Conservation (phyloP, 305 asterid species). For the Euphrasia arctica region DNA sequence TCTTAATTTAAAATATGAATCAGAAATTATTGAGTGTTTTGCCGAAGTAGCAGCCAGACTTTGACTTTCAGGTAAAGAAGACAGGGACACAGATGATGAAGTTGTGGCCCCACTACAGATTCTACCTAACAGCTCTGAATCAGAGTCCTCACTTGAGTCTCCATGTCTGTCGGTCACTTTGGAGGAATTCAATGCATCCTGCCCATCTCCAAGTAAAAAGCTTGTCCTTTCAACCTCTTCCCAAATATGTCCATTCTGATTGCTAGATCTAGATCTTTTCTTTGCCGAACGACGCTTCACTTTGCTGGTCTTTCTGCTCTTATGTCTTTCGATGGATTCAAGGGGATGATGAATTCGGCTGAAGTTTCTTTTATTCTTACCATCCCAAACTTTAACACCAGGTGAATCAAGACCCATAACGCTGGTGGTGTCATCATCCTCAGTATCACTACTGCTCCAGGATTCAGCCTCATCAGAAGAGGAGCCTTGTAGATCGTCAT, state of each 20-base stretch:
- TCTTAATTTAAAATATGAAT: slow-evolving; percentile 71
- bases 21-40: slow-evolving; percentile 60
- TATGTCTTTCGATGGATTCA: slow-evolving; percentile 57
- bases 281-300: slow-evolving; percentile 47
- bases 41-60: slow-evolving; percentile 53
- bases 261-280: slow-evolving; percentile 61
- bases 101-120: slow-evolving; percentile 63
- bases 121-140: slow-evolving; percentile 58
- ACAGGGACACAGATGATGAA: slow-evolving; percentile 66
- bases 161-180: slow-evolving; percentile 46
- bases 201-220: slow-evolving; percentile 71
- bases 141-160: slow-evolving; percentile 77
- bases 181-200: slow-evolving; percentile 56
- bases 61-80: slow-evolving; percentile 63
- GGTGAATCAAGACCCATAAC: slow-evolving; percentile 89
- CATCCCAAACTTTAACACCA: slow-evolving; percentile 88
- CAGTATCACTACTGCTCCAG: slow-evolving; percentile 73
- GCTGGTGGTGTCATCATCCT: slow-evolving; percentile 65
- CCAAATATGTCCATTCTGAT: slow-evolving; percentile 65
- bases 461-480: slow-evolving; percentile 59
- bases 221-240: slow-evolving; percentile 81
- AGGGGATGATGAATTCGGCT: slow-evolving; percentile 93
- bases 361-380: slow-evolving; percentile 69
- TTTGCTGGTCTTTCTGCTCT: slow-evolving; percentile 50
- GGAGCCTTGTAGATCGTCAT: slow-evolving; percentile 43